Evolutionary conservation across 176 grass and related monocot genomes (phyloP).

Genomic region (Leersia perrieri): DNA sequence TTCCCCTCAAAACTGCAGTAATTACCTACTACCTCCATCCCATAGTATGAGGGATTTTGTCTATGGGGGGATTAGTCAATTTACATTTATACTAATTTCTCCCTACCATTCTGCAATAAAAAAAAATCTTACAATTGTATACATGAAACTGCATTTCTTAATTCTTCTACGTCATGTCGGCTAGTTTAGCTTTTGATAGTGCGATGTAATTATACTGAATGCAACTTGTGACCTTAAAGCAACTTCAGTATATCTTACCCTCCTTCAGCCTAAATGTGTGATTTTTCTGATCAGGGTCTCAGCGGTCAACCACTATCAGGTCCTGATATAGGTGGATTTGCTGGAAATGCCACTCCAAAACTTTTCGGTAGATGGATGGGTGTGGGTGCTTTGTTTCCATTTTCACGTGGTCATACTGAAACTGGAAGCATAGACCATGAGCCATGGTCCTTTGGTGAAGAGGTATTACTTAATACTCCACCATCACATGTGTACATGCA

Average conservation of each 20-base stretch:
- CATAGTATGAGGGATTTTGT: no score
- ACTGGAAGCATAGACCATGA: slow-evolving; percentile 76
- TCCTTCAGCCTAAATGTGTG: slow-evolving; percentile 12
- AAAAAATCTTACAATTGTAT: background rate
- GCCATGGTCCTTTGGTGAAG: slow-evolving; percentile 93
- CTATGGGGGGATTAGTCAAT: no score
- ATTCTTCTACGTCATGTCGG: background rate
- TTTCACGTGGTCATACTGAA: slow-evolving; percentile 86
- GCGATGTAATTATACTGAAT: background rate
- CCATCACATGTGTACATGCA: background rate
- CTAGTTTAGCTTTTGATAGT: background rate
- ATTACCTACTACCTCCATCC: no score
- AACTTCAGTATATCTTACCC: background rate
- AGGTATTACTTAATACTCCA: slow-evolving; percentile 47
- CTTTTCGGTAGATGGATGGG: slow-evolving; percentile 99
- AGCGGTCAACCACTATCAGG: slow-evolving; percentile 92
- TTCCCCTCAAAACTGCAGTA: background rate
- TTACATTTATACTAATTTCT: background rate
- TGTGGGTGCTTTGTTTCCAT: slow-evolving; percentile 81
- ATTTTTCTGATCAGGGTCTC: slow-evolving; percentile 57
- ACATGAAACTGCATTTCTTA: background rate
- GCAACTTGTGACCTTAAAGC: slow-evolving; percentile 4
- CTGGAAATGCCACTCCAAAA: slow-evolving; percentile 86
- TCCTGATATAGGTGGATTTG: slow-evolving; percentile 96
- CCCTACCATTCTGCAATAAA: background rate